These are phyloP conservation scores for Bruguiera hainesii DNA, from an alignment of 441 rosid genomes.

Conservation along the genomic window DNA sequence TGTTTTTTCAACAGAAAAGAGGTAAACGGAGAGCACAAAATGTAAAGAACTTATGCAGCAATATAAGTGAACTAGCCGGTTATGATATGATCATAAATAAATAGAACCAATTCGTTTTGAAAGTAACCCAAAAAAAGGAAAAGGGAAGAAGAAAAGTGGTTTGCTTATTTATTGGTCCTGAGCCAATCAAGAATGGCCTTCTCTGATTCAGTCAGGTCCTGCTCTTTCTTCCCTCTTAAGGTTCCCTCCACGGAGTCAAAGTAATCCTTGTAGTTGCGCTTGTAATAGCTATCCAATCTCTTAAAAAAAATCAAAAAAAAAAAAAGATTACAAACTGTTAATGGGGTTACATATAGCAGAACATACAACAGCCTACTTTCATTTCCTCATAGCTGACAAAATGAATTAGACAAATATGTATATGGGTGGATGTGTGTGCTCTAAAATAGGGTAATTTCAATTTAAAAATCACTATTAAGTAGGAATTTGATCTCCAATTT, in stretches of 20 bases:
- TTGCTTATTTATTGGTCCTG: slow-evolving; percentile 44
- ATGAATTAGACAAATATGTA: neutral
- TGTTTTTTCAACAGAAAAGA: neutral
- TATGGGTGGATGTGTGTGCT: too few relatives aligned
- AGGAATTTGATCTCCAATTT: neutral
- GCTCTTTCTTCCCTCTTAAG: slow-evolving; percentile 50
- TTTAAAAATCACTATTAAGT: neutral
- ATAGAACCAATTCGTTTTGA: neutral
- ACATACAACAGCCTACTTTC: too few relatives aligned
- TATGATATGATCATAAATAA: neutral
- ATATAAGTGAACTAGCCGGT: neutral
- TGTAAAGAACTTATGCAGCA: neutral
- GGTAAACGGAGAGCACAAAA: neutral
- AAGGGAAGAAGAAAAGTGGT: neutral
- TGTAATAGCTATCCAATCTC: slow-evolving; percentile 84
- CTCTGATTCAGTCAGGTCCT: slow-evolving; percentile 64
- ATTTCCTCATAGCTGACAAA: neutral
- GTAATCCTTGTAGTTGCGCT: slow-evolving; percentile 87
- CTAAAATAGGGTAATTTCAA: too few relatives aligned
- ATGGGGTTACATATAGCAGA: neutral
- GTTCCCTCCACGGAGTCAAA: slow-evolving; percentile 70
- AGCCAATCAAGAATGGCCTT: slow-evolving; percentile 85
- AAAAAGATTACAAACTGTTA: neutral
- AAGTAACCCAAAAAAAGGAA: neutral
- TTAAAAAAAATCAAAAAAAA: slow-evolving; percentile 5